Conservation (phyloP, 352 stramenopile species). For the Globisporangium irregulare region DNA sequence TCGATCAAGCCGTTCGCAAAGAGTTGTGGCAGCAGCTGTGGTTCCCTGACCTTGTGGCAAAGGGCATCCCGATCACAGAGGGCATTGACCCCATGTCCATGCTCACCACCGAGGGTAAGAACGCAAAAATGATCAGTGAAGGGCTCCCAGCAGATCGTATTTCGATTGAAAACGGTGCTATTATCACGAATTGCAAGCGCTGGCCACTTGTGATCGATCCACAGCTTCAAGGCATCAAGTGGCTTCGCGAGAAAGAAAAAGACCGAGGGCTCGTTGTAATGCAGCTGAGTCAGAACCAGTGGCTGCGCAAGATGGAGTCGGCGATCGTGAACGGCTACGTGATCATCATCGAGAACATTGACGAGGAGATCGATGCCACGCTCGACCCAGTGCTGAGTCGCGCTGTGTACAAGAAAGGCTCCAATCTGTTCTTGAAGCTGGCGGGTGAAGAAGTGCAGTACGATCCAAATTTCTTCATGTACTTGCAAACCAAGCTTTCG, state of each 20-base stretch:
- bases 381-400: slow-evolving; percentile 95
- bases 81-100: slow-evolving; percentile 94
- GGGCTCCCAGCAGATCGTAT: slow-evolving; percentile 96
- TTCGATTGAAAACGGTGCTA: slow-evolving; percentile 96
- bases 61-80: slow-evolving; percentile 93
- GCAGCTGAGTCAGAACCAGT: slow-evolving; percentile 96
- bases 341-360: slow-evolving; percentile 97
- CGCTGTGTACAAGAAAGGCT: slow-evolving; percentile 96
- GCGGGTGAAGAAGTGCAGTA: slow-evolving; percentile 97
- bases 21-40: slow-evolving; percentile 80
- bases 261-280: slow-evolving; percentile 90
- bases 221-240: slow-evolving; percentile 98
- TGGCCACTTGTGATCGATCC: slow-evolving; percentile 98
- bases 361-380: slow-evolving; percentile 96
- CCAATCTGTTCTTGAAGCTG: slow-evolving; percentile 93
- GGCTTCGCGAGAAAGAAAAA: slow-evolving; percentile 95
- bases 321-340: slow-evolving; percentile 95
- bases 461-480: slow-evolving; percentile 95
- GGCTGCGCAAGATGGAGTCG: slow-evolving; percentile 92
- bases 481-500: slow-evolving; percentile 96
- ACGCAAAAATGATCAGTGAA: slow-evolving; percentile 97
- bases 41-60: slow-evolving; percentile 88
- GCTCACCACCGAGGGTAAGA: slow-evolving; percentile 96
- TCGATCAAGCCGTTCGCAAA: slow-evolving; percentile 91
- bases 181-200: slow-evolving; percentile 97